Evolutionary conservation across 1,284 basidiomycete species (phyloP).

Genomic region (Apiotrichum laibachii): DNA sequence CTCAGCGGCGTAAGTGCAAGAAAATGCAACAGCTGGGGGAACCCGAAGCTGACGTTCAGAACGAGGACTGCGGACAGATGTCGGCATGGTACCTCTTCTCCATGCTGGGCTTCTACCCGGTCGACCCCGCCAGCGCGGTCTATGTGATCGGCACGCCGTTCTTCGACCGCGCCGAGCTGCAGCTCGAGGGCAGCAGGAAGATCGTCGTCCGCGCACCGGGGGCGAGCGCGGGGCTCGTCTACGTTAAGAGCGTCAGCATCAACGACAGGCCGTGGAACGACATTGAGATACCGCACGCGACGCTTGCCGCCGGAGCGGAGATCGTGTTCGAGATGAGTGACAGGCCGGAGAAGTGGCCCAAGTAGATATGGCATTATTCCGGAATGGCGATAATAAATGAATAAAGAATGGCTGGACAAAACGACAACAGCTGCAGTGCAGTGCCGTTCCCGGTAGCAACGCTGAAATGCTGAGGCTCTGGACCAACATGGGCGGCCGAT

Average conservation of each 20-base stretch:
- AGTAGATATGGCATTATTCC: neutral
- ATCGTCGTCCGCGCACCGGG: slow-evolving; percentile 57
- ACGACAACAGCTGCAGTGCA: too few relatives aligned
- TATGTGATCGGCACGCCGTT: slow-evolving; percentile 77
- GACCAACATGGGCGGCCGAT: too few relatives aligned
- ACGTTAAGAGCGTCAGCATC: slow-evolving; percentile 60
- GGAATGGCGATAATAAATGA: too few relatives aligned
- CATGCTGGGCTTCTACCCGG: slow-evolving; percentile 80
- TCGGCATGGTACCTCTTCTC: slow-evolving; percentile 82
- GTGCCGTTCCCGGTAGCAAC: too few relatives aligned
- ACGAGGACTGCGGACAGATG: slow-evolving; percentile 88
- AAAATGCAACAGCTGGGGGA: neutral
- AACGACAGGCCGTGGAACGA: slow-evolving; percentile 54
- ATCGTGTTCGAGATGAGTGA: slow-evolving; percentile 67
- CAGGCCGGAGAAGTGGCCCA: slow-evolving; percentile 52
- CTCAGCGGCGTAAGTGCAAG: slow-evolving; percentile 51
- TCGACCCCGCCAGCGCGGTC: slow-evolving; percentile 71
- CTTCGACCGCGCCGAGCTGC: slow-evolving; percentile 83
- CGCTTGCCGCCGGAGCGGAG: slow-evolving; percentile 58
- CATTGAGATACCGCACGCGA: slow-evolving; percentile 60
- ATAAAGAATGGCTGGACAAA: too few relatives aligned
- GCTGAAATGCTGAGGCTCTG: too few relatives aligned
- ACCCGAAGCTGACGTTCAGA: slow-evolving; percentile 52
- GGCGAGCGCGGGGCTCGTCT: slow-evolving; percentile 58
- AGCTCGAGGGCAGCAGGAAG: slow-evolving; percentile 52